These are phyloP conservation scores for Clavispora fructus DNA, from an alignment of 805 yeast species.

Conservation along the genomic window DNA sequence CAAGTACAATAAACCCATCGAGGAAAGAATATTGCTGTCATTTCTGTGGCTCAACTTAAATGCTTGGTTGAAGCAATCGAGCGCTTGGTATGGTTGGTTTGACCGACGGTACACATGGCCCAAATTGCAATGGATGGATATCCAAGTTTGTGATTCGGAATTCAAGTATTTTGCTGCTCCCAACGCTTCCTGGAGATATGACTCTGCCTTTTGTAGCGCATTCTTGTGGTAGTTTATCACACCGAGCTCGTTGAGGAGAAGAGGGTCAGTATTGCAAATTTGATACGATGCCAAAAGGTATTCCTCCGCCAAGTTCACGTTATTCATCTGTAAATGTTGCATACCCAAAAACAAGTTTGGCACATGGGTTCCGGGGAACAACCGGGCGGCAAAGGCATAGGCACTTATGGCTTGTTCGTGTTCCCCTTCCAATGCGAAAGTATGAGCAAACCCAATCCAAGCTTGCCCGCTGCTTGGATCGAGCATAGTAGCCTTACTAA, in stretches of 20 bases:
- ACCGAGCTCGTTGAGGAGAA: slow-evolving; percentile 86
- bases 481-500: slow-evolving; percentile 81
- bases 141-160: slow-evolving; percentile 78
- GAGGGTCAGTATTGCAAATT: slow-evolving; percentile 81
- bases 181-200: slow-evolving; percentile 64
- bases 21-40: slow-evolving; percentile 65
- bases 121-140: slow-evolving; percentile 77
- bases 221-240: slow-evolving; percentile 80
- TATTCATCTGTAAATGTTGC: slow-evolving; percentile 90
- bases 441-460: slow-evolving; percentile 98
- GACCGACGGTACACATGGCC: slow-evolving; percentile 82
- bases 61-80: slow-evolving; percentile 73
- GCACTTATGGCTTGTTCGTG: slow-evolving; percentile 98
- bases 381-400: slow-evolving; percentile 88
- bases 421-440: slow-evolving; percentile 97
- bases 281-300: slow-evolving; percentile 70
- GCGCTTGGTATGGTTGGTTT: slow-evolving; percentile 58
- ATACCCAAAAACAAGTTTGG: slow-evolving; percentile 90
- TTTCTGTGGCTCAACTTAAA: slow-evolving; percentile 64
- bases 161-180: slow-evolving; percentile 62
- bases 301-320: slow-evolving; percentile 78
- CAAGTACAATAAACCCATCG: slow-evolving; percentile 79
- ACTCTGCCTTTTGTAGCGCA: slow-evolving; percentile 64
- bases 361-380: slow-evolving; percentile 85
- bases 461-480: slow-evolving; percentile 91